phyloP scores from a whole-genome alignment of 2,329 filamentous ascomycete genomes.

The Exophiala oligosperma region DNA sequence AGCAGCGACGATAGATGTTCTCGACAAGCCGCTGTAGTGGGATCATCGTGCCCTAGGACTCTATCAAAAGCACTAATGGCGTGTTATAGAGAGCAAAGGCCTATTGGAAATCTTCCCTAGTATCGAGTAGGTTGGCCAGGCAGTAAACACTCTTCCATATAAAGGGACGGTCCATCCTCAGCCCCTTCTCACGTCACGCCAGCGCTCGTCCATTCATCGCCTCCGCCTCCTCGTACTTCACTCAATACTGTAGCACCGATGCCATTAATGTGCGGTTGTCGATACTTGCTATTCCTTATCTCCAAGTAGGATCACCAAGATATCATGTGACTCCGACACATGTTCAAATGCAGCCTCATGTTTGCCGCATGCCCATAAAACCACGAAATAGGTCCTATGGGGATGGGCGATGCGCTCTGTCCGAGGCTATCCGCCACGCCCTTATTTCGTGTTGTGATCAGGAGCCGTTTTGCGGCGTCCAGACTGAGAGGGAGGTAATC shows the following conservation, averaged over 20 bases:
- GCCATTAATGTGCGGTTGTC: too few species aligned
- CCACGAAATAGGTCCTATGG: slow-evolving; percentile 28
- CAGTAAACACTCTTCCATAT: not conserved
- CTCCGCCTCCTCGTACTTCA: too few species aligned
- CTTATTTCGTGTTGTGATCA: slow-evolving; percentile 13
- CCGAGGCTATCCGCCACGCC: slow-evolving; percentile 15
- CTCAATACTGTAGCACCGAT: too few species aligned
- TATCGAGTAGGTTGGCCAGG: not conserved
- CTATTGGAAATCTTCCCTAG: not conserved
- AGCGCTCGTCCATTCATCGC: not conserved
- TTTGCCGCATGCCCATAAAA: too few species aligned
- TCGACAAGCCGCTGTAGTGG: not conserved
- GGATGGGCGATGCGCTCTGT: slow-evolving; percentile 23
- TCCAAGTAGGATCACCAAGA: too few species aligned
- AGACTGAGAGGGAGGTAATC: slow-evolving; percentile 1
- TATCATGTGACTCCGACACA: too few species aligned
- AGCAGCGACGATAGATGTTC: too few species aligned
- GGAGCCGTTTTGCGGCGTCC: not conserved
- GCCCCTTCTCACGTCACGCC: not conserved
- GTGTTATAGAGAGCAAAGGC: not conserved
- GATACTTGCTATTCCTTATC: too few species aligned
- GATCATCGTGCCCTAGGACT: not conserved
- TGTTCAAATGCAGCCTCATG: too few species aligned
- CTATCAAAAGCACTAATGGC: not conserved
- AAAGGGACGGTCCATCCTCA: not conserved